These are phyloP conservation scores for Carex kokanica DNA, from an alignment of 176 grass and related monocot species.

Conservation along the genomic window DNA sequence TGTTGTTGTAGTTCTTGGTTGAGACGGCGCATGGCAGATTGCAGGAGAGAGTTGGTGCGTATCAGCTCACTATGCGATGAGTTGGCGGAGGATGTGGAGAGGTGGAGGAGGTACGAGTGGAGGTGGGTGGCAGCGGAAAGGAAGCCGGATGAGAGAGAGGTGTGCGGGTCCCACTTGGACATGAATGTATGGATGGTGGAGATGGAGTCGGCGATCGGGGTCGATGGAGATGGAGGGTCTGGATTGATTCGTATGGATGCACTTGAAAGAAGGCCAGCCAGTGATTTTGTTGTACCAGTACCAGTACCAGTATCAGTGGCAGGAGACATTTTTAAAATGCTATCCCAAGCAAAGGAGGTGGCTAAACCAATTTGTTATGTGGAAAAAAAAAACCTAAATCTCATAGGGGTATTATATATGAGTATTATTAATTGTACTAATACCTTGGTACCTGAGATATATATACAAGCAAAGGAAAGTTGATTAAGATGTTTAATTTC, in stretches of 20 bases:
- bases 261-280: constrained; percentile 1
- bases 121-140: constrained; percentile 46
- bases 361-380: not conserved
- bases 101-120: constrained; percentile 63
- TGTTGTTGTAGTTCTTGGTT: constrained; percentile 48
- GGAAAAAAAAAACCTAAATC: not conserved
- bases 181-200: constrained; percentile 42
- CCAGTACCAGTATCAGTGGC: not conserved
- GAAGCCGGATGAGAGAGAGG: constrained; percentile 30
- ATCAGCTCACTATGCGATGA: constrained; percentile 27
- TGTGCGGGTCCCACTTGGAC: constrained; percentile 43
- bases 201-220: constrained; percentile 43
- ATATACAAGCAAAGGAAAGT: not conserved
- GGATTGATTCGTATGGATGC: not conserved
- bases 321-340: not conserved
- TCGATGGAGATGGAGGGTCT: not conserved
- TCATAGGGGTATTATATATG: not conserved
- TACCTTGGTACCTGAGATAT: not conserved
- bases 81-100: constrained; percentile 12
- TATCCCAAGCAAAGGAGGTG: not conserved
- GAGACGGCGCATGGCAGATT: constrained; percentile 54
- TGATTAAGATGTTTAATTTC: not conserved
- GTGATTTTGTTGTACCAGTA: not conserved
- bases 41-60: constrained; percentile 50
- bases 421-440: not conserved